These are phyloP conservation scores for Hibiscus mutabilis DNA, from an alignment of 345 rosid species.

Conservation along the genomic window DNA sequence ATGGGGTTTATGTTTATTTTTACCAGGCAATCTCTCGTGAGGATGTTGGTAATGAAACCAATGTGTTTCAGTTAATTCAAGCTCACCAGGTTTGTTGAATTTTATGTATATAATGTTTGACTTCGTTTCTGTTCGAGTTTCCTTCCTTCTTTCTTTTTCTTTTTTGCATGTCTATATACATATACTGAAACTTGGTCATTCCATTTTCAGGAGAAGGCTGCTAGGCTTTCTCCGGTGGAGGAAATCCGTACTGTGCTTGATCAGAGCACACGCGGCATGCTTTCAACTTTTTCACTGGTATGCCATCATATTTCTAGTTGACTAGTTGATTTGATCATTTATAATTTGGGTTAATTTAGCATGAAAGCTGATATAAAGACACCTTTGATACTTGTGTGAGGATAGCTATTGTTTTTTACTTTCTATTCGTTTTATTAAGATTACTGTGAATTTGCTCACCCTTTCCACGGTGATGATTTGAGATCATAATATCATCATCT, in stretches of 20 bases:
- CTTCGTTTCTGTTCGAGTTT: too few relatives aligned
- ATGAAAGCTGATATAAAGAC: not conserved
- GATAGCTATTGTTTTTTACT: not conserved
- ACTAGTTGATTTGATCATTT: not conserved
- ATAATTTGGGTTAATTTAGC: not conserved
- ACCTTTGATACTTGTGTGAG: not conserved
- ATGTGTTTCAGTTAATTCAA: conserved; percentile 66
- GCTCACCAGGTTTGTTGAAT: conserved; percentile 55
- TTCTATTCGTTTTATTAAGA: not conserved
- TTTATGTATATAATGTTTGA: not conserved
- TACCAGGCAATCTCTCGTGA: conserved; percentile 53
- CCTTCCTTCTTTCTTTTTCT: too few relatives aligned
- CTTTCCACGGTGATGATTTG: not conserved
- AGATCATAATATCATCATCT: not conserved
- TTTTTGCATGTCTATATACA: too few relatives aligned
- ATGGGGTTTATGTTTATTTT: conserved; percentile 13
- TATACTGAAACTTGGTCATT: conserved; percentile 1
- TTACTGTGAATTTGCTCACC: not conserved
- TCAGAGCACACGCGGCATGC: conserved; percentile 53
- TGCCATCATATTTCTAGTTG: conserved; percentile 11
- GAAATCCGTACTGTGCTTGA: conserved; percentile 67
- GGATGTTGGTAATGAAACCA: conserved; percentile 36
- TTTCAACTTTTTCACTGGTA: conserved; percentile 85
- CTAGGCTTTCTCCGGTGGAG: conserved; percentile 72
- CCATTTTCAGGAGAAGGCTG: conserved; percentile 59